Evolutionary conservation across 306 rosid genomes (phyloP).

Genomic region (Medicago truncatula): DNA sequence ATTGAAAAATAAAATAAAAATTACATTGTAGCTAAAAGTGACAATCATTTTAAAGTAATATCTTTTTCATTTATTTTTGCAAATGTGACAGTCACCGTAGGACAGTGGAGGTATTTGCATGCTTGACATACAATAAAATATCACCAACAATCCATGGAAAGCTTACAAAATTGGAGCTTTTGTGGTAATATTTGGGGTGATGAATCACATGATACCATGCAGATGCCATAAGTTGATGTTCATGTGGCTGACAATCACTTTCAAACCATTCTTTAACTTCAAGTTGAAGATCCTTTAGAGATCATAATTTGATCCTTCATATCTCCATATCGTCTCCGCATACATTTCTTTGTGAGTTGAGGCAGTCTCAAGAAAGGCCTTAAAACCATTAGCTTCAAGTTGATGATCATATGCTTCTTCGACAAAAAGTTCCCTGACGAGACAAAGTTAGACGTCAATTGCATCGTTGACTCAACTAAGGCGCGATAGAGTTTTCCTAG

Average conservation of each 20-base stretch:
- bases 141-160: conserved; percentile 90
- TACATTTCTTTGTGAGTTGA: conserved; percentile 64
- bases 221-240: conserved; percentile 64
- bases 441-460: conserved; percentile 43
- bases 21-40: too few relatives aligned
- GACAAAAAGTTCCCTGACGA: conserved; percentile 61
- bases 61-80: too few relatives aligned
- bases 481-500: conserved; percentile 79
- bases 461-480: conserved; percentile 45
- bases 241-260: conserved; percentile 51
- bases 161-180: conserved; percentile 59
- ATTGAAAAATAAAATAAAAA: too few relatives aligned
- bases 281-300: conserved; percentile 61
- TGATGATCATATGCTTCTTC: conserved; percentile 63
- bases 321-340: conserved; percentile 66
- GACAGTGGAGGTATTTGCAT: conserved; percentile 23
- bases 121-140: conserved; percentile 63
- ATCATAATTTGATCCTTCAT: conserved; percentile 77
- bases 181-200: conserved; percentile 53
- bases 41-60: too few relatives aligned
- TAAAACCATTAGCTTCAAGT: conserved; percentile 70
- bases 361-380: conserved; percentile 61
- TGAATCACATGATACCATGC: conserved; percentile 93
- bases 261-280: conserved; percentile 82
- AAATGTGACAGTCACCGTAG: too few relatives aligned